These are phyloP conservation scores for Mycena floridula DNA, from an alignment of 768 basidiomycete species.

Conservation along the genomic window DNA sequence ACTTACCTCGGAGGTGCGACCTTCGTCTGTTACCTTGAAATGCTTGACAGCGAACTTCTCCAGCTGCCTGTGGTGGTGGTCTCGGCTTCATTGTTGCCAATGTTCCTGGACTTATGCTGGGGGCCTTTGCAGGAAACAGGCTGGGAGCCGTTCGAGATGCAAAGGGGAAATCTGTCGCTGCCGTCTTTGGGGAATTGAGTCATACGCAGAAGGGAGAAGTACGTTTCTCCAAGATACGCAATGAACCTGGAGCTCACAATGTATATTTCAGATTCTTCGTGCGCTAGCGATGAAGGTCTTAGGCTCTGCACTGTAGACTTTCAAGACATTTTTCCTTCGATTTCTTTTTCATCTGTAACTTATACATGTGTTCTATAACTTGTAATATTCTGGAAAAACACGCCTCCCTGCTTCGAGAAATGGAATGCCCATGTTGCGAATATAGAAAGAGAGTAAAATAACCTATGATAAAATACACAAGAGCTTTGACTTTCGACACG, in stretches of 20 bases:
- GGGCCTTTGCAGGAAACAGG: constrained; percentile 85
- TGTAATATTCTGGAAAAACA: no score
- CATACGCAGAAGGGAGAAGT: constrained; percentile 83
- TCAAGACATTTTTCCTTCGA: neutral
- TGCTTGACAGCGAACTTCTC: no score
- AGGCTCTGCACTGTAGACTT: constrained; percentile 46
- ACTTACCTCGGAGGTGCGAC: no score
- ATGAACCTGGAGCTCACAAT: neutral
- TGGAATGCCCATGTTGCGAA: no score
- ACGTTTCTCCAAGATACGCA: neutral
- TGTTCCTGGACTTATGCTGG: constrained; percentile 62
- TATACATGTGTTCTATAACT: neutral
- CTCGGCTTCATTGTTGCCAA: constrained; percentile 39
- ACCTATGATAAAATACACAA: no score
- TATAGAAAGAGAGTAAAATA: no score
- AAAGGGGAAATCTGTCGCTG: constrained; percentile 89
- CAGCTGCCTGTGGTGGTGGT: constrained; percentile 64
- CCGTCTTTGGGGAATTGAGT: constrained; percentile 76
- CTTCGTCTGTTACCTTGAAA: constrained; percentile 20
- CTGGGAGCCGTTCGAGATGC: constrained; percentile 89
- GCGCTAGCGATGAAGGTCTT: constrained; percentile 80
- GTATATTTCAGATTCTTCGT: constrained; percentile 56
- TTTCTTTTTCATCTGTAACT: neutral
- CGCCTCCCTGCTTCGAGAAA: no score
- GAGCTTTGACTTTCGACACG: no score